Evolutionary conservation across 192 early-diverging fungal species (phyloP).

Genomic region (Endogone sp.): DNA sequence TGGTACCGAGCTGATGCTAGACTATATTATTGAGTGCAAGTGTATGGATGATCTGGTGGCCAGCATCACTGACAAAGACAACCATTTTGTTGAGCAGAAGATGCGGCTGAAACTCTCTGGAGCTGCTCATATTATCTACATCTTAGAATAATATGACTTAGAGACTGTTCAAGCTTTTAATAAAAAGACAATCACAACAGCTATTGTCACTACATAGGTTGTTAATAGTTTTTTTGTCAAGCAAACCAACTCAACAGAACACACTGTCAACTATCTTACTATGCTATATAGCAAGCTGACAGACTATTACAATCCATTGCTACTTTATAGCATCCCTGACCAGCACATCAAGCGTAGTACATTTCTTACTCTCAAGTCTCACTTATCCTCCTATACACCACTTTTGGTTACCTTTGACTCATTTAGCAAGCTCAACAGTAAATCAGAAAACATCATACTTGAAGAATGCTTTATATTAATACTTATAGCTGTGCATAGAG

Average conservation of each 20-base stretch:
- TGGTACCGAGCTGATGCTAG: slow-evolving; percentile 68
- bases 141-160: slow-evolving; percentile 78
- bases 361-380: too few relatives aligned
- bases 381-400: too few relatives aligned
- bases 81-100: slow-evolving; percentile 91
- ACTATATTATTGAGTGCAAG: slow-evolving; percentile 87
- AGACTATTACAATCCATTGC: too few relatives aligned
- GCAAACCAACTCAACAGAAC: slow-evolving; percentile 64
- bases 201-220: slow-evolving; percentile 70
- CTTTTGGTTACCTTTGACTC: too few relatives aligned
- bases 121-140: slow-evolving; percentile 72
- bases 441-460: too few relatives aligned
- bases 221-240: slow-evolving; percentile 82
- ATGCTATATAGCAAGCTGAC: too few relatives aligned
- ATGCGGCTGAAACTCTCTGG: slow-evolving; percentile 71
- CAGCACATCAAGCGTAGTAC: too few relatives aligned
- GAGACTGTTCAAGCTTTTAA: slow-evolving; percentile 61
- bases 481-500: too few relatives aligned
- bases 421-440: too few relatives aligned
- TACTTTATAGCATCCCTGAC: too few relatives aligned
- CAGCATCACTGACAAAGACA: slow-evolving; percentile 94
- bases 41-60: slow-evolving; percentile 85
- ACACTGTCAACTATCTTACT: slow-evolving; percentile 83
- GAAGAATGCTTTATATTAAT: too few relatives aligned
- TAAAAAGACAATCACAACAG: slow-evolving; percentile 59